phyloP scores from a whole-genome alignment of 371 early-diverging fungal species.

The Fennellomyces sp. region DNA sequence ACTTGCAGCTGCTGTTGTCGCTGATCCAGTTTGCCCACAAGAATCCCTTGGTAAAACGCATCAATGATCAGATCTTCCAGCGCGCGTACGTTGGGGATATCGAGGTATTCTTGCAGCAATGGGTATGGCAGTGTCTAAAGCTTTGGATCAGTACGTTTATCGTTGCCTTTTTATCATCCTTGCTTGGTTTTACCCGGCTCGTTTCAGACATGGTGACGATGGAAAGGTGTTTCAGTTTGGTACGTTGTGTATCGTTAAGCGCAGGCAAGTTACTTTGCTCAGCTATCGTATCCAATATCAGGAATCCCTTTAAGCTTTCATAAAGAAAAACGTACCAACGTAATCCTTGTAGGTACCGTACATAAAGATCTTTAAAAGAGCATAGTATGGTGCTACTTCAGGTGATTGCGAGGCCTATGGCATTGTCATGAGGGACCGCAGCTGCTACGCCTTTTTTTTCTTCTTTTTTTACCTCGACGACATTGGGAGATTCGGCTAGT shows the following conservation, averaged over 20 bases:
- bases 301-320: not conserved
- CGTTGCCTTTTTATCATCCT: not conserved
- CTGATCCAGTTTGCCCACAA: conserved; percentile 85
- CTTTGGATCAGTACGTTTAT: not conserved
- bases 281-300: not conserved
- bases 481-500: conserved; percentile 71
- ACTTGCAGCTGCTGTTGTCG: conserved; percentile 73
- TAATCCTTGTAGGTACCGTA: conserved; percentile 84
- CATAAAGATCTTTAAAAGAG: conserved; percentile 71
- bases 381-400: conserved; percentile 61
- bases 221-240: conserved; percentile 77
- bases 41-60: conserved; percentile 78
- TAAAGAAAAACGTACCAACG: conserved; percentile 50
- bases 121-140: conserved; percentile 66
- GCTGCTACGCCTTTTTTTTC: not conserved
- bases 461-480: conserved; percentile 61
- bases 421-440: not conserved
- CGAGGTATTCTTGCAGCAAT: conserved; percentile 63
- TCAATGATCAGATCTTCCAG: conserved; percentile 88
- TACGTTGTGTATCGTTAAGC: conserved; percentile 62
- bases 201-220: conserved; percentile 75
- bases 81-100: conserved; percentile 76
- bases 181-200: conserved; percentile 48
- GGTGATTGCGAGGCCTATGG: conserved; percentile 61
- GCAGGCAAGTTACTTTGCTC: conserved; percentile 37